These are phyloP conservation scores for Debaryomyces fabryi DNA, from an alignment of 1,139 yeast species.

Conservation along the genomic window DNA sequence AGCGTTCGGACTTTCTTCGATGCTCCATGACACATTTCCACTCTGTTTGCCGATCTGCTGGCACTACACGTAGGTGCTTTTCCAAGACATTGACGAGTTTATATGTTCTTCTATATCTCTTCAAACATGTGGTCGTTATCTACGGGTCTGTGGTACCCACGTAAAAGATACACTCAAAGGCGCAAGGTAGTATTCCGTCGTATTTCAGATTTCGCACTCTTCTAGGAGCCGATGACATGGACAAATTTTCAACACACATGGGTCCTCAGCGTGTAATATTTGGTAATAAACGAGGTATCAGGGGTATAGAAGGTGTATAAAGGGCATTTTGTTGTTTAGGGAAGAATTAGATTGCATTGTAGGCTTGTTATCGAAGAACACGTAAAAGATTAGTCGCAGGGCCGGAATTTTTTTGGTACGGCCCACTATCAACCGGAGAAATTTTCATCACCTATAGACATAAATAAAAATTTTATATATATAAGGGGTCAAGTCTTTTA, in stretches of 20 bases:
- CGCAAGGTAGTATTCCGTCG: background rate
- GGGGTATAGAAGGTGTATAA: background rate
- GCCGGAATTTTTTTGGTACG: slow-evolving; percentile 8
- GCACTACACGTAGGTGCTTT: background rate
- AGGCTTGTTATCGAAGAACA: background rate
- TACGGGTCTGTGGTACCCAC: background rate
- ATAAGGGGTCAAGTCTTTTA: background rate
- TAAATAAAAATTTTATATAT: slow-evolving; percentile 1
- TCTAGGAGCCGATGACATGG: background rate
- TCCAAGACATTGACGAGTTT: background rate
- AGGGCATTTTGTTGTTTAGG: background rate
- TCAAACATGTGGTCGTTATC: background rate
- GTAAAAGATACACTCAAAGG: background rate
- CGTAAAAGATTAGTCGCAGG: background rate
- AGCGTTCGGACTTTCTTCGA: slow-evolving; percentile 4
- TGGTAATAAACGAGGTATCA: no score
- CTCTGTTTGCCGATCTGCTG: background rate
- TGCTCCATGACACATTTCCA: background rate
- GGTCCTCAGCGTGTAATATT: background rate
- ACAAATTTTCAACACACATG: background rate
- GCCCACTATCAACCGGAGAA: slow-evolving; percentile 15
- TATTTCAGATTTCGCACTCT: background rate
- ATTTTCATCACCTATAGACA: slow-evolving; percentile 1
- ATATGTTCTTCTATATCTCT: no score
- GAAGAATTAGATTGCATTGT: background rate